These are phyloP conservation scores for Zygotorulaspora florentina DNA, from an alignment of 805 yeast species.

Conservation along the genomic window DNA sequence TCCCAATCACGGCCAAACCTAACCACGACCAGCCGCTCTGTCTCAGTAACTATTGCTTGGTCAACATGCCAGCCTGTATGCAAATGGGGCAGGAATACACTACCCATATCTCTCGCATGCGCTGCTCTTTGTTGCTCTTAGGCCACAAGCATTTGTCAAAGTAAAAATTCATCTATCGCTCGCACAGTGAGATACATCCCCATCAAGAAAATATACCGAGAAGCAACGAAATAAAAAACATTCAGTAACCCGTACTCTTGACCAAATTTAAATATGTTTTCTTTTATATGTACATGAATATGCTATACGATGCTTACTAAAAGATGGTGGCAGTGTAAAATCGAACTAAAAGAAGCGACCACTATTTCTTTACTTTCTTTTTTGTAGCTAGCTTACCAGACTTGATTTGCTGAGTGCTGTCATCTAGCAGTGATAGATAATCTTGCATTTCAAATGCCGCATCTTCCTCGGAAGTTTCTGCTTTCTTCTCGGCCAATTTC, in stretches of 20 bases:
- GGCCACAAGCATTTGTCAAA: too few species aligned
- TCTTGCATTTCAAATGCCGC: conserved; percentile 32
- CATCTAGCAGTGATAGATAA: conserved; percentile 31
- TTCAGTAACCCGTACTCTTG: background rate
- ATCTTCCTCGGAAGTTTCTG: conserved; percentile 2
- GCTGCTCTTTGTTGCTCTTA: too few species aligned
- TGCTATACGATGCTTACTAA: background rate
- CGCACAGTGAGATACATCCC: too few species aligned
- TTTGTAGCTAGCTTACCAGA: conserved; percentile 32
- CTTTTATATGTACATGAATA: conserved; percentile 8
- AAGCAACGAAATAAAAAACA: too few species aligned
- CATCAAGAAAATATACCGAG: too few species aligned
- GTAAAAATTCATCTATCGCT: too few species aligned
- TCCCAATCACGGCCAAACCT: conserved; percentile 82
- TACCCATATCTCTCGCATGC: conserved; percentile 50
- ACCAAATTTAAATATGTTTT: conserved; percentile 6
- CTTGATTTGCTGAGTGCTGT: conserved; percentile 29
- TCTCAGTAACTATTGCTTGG: conserved; percentile 93
- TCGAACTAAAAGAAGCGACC: background rate
- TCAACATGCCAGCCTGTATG: conserved; percentile 95
- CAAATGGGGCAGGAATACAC: conserved; percentile 76
- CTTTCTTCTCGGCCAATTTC: conserved; percentile 1
- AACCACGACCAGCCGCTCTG: conserved; percentile 79
- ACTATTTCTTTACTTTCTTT: conserved; percentile 28
- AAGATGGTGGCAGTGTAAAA: too few species aligned